A percentile compares a stretch with the other conserved stretches of the same genome.
phyloP scores from a whole-genome alignment of 768 basidiomycete genomes.

The Collybiopsis luxurians region DNA sequence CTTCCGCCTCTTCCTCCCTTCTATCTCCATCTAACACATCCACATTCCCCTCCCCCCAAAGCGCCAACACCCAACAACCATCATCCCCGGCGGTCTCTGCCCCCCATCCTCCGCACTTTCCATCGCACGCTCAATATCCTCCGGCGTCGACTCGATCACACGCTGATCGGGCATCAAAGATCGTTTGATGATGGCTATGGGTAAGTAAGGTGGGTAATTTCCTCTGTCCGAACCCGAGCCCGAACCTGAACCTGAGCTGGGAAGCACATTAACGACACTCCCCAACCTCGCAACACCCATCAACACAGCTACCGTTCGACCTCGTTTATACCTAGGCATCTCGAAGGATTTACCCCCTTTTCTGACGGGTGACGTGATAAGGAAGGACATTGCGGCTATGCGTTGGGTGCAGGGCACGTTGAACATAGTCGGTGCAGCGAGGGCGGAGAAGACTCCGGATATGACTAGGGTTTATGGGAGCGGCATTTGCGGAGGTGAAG shows the following conservation, averaged over 20 bases:
- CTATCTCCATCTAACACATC: slow-evolving; percentile 56
- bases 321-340: slow-evolving; percentile 85
- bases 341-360: slow-evolving; percentile 76
- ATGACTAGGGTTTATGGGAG: slow-evolving; percentile 86
- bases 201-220: slow-evolving; percentile 71
- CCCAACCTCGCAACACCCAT: slow-evolving; percentile 93
- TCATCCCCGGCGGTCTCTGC: slow-evolving; percentile 95
- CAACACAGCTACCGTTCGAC: slow-evolving; percentile 77
- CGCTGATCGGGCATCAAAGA: slow-evolving; percentile 95
- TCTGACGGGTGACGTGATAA: slow-evolving; percentile 94
- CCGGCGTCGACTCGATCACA: slow-evolving; percentile 74
- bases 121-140: slow-evolving; percentile 66
- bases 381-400: slow-evolving; percentile 85
- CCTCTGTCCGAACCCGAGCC: slow-evolving; percentile 33
- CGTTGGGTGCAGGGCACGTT: slow-evolving; percentile 95
- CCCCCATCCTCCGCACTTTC: slow-evolving; percentile 62
- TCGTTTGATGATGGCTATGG: slow-evolving; percentile 92
- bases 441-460: slow-evolving; percentile 86
- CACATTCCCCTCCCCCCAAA: slow-evolving; percentile 72
- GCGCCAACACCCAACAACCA: slow-evolving; percentile 85
- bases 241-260: slow-evolving; percentile 18
- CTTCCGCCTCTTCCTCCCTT: slow-evolving; percentile 59
- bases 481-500: not conserved
- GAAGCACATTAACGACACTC: slow-evolving; percentile 66
- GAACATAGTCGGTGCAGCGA: slow-evolving; percentile 87